Evolutionary conservation across 2,329 filamentous ascomycete genomes (phyloP), one percentile per base, ranked within the genome.

Genomic region (Apiospora aurea): DNA sequence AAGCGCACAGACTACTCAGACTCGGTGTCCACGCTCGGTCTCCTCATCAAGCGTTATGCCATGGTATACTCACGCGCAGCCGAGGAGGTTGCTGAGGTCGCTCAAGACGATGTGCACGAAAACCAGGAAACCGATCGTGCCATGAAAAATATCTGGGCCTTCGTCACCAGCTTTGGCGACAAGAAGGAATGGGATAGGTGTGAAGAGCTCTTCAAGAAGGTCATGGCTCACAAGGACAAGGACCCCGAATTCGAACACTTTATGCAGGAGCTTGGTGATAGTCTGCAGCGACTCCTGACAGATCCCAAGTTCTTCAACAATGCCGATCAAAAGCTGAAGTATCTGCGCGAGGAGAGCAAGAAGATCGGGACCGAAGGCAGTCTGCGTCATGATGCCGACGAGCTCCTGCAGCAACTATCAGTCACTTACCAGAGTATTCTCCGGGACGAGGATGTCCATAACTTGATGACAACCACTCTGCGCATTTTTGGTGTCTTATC

Each of bases 251-350:
- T 97, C 73, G 94, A 98, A 77, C 85, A 90, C 18, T 83, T 97
- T 38, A 89, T 97, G 79, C 87, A 87, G 29, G 90, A 97, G 66
- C 84, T 95, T 43, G 93, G 92, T 14, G 89, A 91, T 71, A 89
- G 93, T 4, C 81, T 97, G 5, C 92, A 97, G 78, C 91, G 92
- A 74, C 91, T 98, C 80, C 84, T 98, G 57, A 96, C 91, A 0
- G 93, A 98, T 74, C 95, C 96, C 0, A 88, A 91, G 4, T 98
- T 97, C 82, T 94, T 97, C 77, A 93, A 95, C 67, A 87, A 94
- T 51, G 90, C 91, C 0, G 90, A 93, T 34, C 81, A 86, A 68
- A 85, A 86, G 13, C 82, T 91, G 49, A 81, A 85, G 18, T 82
- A 86, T 2, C 75, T 92, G 7, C 85, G 88, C 43, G 81, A 82